These are phyloP conservation scores for Stropharia rugosoannulata DNA, from an alignment of 768 basidiomycete species.

Conservation along the genomic window DNA sequence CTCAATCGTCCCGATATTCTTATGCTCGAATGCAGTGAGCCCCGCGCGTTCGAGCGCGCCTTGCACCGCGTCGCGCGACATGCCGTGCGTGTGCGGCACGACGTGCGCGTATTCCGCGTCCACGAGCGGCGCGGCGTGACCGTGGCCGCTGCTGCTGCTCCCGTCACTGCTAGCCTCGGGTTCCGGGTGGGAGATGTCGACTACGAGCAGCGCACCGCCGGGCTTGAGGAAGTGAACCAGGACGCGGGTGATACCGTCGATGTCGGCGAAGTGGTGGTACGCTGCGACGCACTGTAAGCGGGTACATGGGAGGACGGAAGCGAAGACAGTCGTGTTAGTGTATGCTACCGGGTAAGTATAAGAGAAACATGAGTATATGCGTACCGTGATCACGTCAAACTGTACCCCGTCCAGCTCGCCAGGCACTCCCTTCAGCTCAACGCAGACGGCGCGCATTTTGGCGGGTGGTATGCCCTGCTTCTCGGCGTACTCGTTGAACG, in stretches of 20 bases:
- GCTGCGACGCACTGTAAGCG: conserved; percentile 53
- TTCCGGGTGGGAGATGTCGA: conserved; percentile 40
- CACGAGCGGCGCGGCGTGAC: neutral
- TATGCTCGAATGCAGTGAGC: conserved; percentile 18
- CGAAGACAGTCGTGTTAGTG: too few relatives aligned
- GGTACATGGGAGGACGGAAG: too few relatives aligned
- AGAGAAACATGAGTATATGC: too few relatives aligned
- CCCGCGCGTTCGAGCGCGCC: conserved; percentile 24
- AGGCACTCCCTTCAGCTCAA: conserved; percentile 44
- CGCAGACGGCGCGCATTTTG: conserved; percentile 65
- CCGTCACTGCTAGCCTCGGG: too few relatives aligned
- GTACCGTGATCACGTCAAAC: conserved; percentile 72
- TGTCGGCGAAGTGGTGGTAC: conserved; percentile 61
- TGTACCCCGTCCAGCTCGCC: conserved; percentile 48
- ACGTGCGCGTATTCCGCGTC: conserved; percentile 22
- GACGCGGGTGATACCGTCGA: conserved; percentile 43
- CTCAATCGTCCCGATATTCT: conserved; percentile 12
- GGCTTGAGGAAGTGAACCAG: conserved; percentile 55
- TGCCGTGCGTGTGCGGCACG: conserved; percentile 29
- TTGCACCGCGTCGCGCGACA: conserved; percentile 21
- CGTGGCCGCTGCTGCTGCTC: neutral
- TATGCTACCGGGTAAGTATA: too few relatives aligned
- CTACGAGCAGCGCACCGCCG: conserved; percentile 53
- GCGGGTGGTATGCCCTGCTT: conserved; percentile 64
- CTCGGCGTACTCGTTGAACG: conserved; percentile 54